Evolutionary conservation across 306 rosid genomes (phyloP).

Genomic region (Gastrolobium bilobum): DNA sequence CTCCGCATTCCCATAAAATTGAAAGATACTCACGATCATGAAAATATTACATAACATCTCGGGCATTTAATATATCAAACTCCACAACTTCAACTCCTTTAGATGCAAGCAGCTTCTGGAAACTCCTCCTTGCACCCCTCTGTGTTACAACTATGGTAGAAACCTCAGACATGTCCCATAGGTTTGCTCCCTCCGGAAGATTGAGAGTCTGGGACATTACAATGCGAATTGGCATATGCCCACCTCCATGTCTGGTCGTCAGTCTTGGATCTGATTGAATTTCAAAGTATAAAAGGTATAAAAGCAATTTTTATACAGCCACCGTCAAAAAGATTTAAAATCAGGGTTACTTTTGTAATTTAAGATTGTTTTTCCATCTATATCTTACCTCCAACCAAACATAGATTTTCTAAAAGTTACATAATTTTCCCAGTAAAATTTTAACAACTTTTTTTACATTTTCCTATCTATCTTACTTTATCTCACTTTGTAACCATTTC

Average conservation of each 20-base stretch:
- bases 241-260: conserved; percentile 95
- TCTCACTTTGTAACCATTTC: too few species aligned
- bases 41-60: conserved; percentile 92
- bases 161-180: conserved; percentile 82
- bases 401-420: too few species aligned
- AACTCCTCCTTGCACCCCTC: conserved; percentile 88
- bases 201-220: conserved; percentile 81
- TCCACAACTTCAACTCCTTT: conserved; percentile 98
- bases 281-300: conserved; percentile 26
- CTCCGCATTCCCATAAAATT: conserved; percentile 96
- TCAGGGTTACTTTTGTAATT: too few species aligned
- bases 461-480: too few species aligned
- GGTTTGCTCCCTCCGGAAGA: conserved; percentile 87
- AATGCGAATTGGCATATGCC: conserved; percentile 83
- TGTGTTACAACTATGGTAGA: conserved; percentile 92
- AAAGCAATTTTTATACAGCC: too few species aligned
- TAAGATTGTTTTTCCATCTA: too few species aligned
- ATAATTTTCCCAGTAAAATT: too few species aligned
- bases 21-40: conserved; percentile 92
- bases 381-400: too few species aligned
- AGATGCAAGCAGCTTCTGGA: conserved; percentile 93
- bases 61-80: conserved; percentile 82
- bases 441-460: too few species aligned
- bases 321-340: too few species aligned
- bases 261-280: conserved; percentile 78